Evolutionary conservation across 345 rosid species (phyloP).

Genomic region (Laguncularia racemosa): DNA sequence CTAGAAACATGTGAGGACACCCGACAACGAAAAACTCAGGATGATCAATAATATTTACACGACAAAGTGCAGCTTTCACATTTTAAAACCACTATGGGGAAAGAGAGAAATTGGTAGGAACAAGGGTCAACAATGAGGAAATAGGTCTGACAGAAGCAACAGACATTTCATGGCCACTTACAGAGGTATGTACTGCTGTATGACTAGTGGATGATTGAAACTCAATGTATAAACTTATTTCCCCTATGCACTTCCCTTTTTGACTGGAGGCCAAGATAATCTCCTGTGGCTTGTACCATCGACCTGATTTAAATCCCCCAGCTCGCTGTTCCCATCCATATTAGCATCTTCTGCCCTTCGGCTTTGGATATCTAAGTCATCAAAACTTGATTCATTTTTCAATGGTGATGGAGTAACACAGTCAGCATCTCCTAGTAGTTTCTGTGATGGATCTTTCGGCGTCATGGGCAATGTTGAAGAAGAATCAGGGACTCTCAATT

Average conservation of each 20-base stretch:
- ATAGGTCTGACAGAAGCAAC: too few relatives aligned
- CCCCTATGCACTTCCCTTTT: conserved; percentile 1
- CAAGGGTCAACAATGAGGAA: too few relatives aligned
- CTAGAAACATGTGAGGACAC: too few relatives aligned
- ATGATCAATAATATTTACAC: too few relatives aligned
- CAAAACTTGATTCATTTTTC: conserved; percentile 57
- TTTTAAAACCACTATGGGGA: too few relatives aligned
- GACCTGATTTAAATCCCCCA: conserved; percentile 22
- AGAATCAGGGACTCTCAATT: conserved; percentile 72
- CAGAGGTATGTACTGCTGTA: neutral
- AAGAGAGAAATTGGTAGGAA: too few relatives aligned
- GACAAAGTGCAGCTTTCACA: too few relatives aligned
- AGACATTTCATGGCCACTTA: too few relatives aligned
- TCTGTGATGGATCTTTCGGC: conserved; percentile 38
- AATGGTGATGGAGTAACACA: conserved; percentile 69
- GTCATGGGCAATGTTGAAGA: conserved; percentile 56
- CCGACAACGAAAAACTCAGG: too few relatives aligned
- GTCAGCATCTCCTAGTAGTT: conserved; percentile 35
- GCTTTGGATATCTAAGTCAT: conserved; percentile 48
- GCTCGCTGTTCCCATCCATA: conserved; percentile 34
- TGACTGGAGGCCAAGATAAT: conserved; percentile 82
- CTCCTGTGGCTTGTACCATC: conserved; percentile 55
- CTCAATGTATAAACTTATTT: neutral
- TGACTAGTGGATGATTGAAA: neutral
- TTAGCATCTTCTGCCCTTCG: conserved; percentile 31